Evolutionary conservation across 2,329 filamentous ascomycete species (phyloP).

Genomic region (Pestalotiopsis sp.): DNA sequence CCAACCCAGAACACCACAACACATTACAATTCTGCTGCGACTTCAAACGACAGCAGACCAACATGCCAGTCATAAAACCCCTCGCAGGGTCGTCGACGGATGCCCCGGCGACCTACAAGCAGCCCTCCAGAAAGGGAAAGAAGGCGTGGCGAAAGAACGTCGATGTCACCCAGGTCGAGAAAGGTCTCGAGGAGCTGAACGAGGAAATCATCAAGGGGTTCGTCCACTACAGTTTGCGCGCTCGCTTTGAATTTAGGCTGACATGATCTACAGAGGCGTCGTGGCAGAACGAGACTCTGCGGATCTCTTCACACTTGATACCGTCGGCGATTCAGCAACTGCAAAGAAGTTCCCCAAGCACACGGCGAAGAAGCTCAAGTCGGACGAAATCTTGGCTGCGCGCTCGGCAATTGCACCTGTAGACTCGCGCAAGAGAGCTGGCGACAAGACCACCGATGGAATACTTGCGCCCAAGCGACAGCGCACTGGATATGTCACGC

Average conservation of each 20-base stretch:
- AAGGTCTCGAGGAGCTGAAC: conserved; percentile 81
- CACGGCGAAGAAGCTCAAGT: conserved; percentile 77
- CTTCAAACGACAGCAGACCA: not conserved
- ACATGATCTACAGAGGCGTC: conserved; percentile 65
- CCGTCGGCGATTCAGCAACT: conserved; percentile 68
- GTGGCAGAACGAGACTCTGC: conserved; percentile 80
- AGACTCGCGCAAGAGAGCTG: conserved; percentile 74
- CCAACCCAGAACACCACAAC: not conserved
- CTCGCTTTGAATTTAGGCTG: not conserved
- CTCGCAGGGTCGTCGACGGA: conserved; percentile 47
- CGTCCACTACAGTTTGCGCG: conserved; percentile 19
- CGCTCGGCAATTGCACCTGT: conserved; percentile 83
- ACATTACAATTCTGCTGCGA: not conserved
- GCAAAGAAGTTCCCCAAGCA: conserved; percentile 66
- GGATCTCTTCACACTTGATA: conserved; percentile 85
- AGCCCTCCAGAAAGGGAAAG: conserved; percentile 94
- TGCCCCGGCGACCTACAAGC: conserved; percentile 79
- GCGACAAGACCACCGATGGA: conserved; percentile 72
- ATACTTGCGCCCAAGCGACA: conserved; percentile 74
- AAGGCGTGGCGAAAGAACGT: conserved; percentile 99
- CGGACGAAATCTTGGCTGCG: conserved; percentile 86
- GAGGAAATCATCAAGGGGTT: conserved; percentile 92
- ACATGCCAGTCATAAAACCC: conserved; percentile 57
- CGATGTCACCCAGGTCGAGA: conserved; percentile 82
- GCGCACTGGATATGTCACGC: conserved; percentile 77